These are phyloP conservation scores for Monosporozyma unispora DNA, from an alignment of 805 yeast genomes.

Conservation along the genomic window DNA sequence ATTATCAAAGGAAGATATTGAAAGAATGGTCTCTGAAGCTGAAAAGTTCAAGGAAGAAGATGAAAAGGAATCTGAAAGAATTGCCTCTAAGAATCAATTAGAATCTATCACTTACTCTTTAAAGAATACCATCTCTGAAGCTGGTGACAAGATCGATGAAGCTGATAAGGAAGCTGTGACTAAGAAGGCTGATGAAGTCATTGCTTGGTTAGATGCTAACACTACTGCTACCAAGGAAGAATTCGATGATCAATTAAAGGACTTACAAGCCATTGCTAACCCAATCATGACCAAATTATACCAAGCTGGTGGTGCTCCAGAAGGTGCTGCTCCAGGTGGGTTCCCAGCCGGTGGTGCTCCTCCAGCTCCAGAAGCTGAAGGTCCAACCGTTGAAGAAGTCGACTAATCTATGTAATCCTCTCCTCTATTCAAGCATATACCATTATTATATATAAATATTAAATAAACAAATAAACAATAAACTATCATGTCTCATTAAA, in stretches of 20 bases:
- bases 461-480: neutral
- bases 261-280: conserved; percentile 90
- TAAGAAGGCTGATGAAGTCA: conserved; percentile 77
- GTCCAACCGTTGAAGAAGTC: conserved; percentile 78
- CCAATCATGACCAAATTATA: conserved; percentile 96
- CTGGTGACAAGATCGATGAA: conserved; percentile 70
- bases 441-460: neutral
- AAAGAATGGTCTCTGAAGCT: conserved; percentile 96
- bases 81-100: conserved; percentile 88
- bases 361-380: conserved; percentile 51
- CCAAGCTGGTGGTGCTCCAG: conserved; percentile 81
- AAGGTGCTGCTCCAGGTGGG: conserved; percentile 59
- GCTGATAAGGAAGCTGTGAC: conserved; percentile 65
- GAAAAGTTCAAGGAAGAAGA: conserved; percentile 97
- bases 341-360: conserved; percentile 54
- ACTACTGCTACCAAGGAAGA: conserved; percentile 90
- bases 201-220: conserved; percentile 87
- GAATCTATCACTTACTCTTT: conserved; percentile 94
- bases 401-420: conserved; percentile 35
- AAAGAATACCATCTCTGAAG: conserved; percentile 72
- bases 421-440: neutral
- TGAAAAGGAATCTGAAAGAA: conserved; percentile 88
- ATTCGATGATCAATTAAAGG: conserved; percentile 90
- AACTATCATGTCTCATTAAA: neutral
- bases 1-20: conserved; percentile 95